Evolutionary conservation across 1,284 basidiomycete species (phyloP), one percentile per base, ranked within the genome.

Genomic region (Pseudozyma tsukubaensis): DNA sequence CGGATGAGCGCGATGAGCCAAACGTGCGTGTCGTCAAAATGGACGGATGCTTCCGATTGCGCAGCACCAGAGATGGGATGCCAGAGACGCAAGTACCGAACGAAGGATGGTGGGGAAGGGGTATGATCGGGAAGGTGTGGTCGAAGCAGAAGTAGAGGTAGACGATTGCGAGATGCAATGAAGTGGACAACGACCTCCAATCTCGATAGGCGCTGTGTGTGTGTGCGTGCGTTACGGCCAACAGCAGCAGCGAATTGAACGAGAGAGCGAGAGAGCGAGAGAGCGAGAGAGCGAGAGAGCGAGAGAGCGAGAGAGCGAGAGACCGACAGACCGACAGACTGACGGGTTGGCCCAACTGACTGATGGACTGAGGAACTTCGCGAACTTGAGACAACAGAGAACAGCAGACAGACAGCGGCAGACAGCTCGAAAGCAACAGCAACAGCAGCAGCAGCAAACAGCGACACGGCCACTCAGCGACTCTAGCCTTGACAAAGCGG

Each of bases 401-500:
- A n/a, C 37, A 52, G 29, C 43, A 24, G 40, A 44, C 52, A 18
- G 34, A 40, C 14, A 19, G 13, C 24, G 44, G n/a, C 13, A 50
- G 32, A 29, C 24, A 29, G 24, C 24, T 29, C 24, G 6, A 29
- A 12, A 47, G 19, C 45, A 49, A 32, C 29, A 50, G 36, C 36
- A 40, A 12, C 50, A 51, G 13, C 24, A 54, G 42, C 32, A 45
- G 42, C 52, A 54, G 52, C 52, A 44, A 45, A 35, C 29, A 47
- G 45, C 19, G 37, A 36, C 13, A 11, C 18, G 24, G 52, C 52
- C 51, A 53, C 9, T 24, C 36, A 51, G 16, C 19, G 14, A 51
- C 13, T 40, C n/a, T 14, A 18, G 24, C 24, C 24, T 29, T 29
- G 24, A 29, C 24, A 29, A 29, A 29, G 24, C 24, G 24, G 24